Evolutionary conservation across 169 alveolate species (phyloP).

Genomic region (Plasmodium sp.): DNA sequence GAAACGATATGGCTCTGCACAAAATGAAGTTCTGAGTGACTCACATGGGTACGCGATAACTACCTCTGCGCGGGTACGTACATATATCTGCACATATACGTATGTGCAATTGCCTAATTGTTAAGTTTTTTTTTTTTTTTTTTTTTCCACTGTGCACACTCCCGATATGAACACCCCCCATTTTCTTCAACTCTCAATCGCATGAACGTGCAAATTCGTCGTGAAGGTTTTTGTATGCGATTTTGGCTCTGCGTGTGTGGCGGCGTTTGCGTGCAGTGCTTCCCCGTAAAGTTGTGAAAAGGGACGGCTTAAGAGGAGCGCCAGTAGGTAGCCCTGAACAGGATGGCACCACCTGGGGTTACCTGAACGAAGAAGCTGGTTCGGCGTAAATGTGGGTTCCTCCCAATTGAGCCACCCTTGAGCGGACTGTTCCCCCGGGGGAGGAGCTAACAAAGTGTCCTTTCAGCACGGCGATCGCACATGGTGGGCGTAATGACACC

Average conservation of each 20-base stretch:
- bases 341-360: neutral
- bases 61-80: neutral
- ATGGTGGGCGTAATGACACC: neutral
- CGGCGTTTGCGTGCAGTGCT: neutral
- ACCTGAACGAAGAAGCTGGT: neutral
- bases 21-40: slow-evolving; percentile 89
- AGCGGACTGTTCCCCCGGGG: neutral
- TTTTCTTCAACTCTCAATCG: neutral
- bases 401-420: neutral
- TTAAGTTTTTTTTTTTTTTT: neutral
- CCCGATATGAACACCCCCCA: neutral
- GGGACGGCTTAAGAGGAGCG: neutral
- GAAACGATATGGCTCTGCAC: slow-evolving; percentile 94
- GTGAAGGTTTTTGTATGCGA: neutral
- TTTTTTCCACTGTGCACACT: neutral
- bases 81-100: neutral
- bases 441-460: neutral
- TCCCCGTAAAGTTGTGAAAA: neutral
- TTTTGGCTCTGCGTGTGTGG: neutral
- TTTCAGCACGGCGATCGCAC: neutral
- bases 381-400: neutral
- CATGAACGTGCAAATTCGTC: neutral
- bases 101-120: neutral
- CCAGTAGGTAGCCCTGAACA: neutral
- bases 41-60: neutral